A percentile compares a stretch with the other conserved stretches of the same genome.
phyloP scores from a whole-genome alignment of 495 filamentous ascomycete genomes.

The Tuber calosporum region DNA sequence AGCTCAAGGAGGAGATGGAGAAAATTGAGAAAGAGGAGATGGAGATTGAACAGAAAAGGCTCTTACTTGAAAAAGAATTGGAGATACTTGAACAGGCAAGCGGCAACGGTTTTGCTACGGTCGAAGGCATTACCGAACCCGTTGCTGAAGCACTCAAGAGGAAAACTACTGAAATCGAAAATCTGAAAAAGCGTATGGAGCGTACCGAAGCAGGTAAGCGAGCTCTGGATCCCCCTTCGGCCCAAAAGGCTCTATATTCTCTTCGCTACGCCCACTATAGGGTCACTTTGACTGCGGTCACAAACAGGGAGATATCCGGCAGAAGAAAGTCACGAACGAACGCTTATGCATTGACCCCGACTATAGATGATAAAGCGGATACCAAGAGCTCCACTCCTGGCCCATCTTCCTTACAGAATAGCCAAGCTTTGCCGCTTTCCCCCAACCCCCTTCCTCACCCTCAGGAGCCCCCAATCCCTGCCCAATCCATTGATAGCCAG shows the following conservation, averaged over 20 bases:
- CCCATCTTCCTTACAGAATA: background rate
- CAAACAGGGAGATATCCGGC: background rate
- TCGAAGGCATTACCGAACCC: slow-evolving; percentile 23
- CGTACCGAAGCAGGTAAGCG: slow-evolving; percentile 30
- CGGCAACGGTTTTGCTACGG: slow-evolving; percentile 23
- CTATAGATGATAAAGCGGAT: slow-evolving; percentile 20
- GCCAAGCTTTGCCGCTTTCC: background rate
- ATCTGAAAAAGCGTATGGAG: slow-evolving; percentile 30
- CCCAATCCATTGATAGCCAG: background rate
- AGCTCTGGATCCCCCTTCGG: background rate
- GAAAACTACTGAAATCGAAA: slow-evolving; percentile 39
- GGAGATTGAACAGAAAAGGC: slow-evolving; percentile 35
- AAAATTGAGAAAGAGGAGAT: slow-evolving; percentile 29
- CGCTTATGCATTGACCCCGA: slow-evolving; percentile 21
- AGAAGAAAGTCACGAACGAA: slow-evolving; percentile 5
- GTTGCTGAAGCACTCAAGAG: slow-evolving; percentile 20
- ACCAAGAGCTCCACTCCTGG: background rate
- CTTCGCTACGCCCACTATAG: background rate
- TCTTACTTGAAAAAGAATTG: slow-evolving; percentile 32
- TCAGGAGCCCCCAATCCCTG: background rate
- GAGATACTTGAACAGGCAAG: slow-evolving; percentile 25
- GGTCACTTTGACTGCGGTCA: background rate
- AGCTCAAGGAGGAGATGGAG: slow-evolving; percentile 27
- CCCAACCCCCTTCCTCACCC: background rate
- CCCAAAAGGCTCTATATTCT: background rate